Percentiles rank a stretch among this genome's conserved stretches.
These are phyloP conservation scores for Auriscalpium vulgare DNA, from an alignment of 768 basidiomycete genomes.

Conservation along the genomic window DNA sequence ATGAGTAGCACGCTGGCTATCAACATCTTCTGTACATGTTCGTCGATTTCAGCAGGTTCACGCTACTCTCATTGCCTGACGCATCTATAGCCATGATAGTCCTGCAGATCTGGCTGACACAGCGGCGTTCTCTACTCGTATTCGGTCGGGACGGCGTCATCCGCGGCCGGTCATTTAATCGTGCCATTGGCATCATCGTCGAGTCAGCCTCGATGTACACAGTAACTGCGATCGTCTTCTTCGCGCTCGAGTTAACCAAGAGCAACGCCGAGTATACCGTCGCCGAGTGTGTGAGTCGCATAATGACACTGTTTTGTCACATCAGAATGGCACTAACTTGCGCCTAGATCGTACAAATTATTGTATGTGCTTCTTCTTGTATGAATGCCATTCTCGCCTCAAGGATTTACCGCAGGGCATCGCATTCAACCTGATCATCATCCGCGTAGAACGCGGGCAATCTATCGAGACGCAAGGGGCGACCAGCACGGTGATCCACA, in stretches of 20 bases:
- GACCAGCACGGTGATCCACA: too few relatives aligned
- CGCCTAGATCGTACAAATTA: neutral
- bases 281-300: constrained; percentile 16
- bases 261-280: constrained; percentile 20
- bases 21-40: constrained; percentile 1
- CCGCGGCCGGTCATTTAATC: neutral
- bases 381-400: neutral
- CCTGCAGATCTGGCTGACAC: neutral
- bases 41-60: neutral
- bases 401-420: constrained; percentile 6
- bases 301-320: neutral
- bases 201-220: constrained; percentile 26
- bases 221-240: constrained; percentile 13
- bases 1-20: neutral
- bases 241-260: constrained; percentile 14
- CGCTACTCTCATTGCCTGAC: too few relatives aligned
- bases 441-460: constrained; percentile 15
- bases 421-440: constrained; percentile 25
- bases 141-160: neutral
- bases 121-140: neutral
- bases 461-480: neutral
- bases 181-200: constrained; percentile 22
- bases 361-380: constrained; percentile 7
- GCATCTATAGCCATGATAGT: neutral
- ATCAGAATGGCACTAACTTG: neutral